These are phyloP conservation scores for Dothistroma septosporum DNA, from an alignment of 2,329 filamentous ascomycete species.

Conservation along the genomic window DNA sequence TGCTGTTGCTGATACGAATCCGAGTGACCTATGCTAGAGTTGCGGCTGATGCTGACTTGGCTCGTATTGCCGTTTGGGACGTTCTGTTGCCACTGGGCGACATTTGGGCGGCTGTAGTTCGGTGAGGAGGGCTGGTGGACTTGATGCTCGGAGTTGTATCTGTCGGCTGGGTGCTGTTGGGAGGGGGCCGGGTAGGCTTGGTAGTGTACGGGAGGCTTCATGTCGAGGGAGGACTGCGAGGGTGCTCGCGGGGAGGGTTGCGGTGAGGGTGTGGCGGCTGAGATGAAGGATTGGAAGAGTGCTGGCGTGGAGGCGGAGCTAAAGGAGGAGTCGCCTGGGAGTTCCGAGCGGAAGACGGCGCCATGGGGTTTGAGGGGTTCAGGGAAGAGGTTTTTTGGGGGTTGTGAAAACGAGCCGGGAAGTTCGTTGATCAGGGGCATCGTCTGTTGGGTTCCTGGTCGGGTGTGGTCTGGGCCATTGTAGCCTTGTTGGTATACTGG, in stretches of 20 bases:
- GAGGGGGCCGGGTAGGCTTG: constrained; percentile 16
- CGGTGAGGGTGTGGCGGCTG: constrained; percentile 12
- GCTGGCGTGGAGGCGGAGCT: not conserved
- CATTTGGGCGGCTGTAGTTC: not conserved
- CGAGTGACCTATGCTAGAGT: constrained; percentile 1
- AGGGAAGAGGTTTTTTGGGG: constrained; percentile 24
- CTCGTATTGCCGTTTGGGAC: constrained; percentile 2
- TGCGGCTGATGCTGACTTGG: constrained; percentile 6
- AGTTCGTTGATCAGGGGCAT: constrained; percentile 38
- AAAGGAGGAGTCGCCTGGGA: constrained; percentile 27
- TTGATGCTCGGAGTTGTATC: constrained; percentile 11
- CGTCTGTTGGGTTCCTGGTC: constrained; percentile 15
- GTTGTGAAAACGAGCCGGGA: constrained; percentile 38
- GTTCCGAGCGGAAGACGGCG: constrained; percentile 27
- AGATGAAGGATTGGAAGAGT: not conserved
- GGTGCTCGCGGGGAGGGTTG: constrained; percentile 18
- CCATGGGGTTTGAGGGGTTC: constrained; percentile 21
- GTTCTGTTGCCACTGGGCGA: constrained; percentile 22
- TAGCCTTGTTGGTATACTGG: constrained; percentile 29
- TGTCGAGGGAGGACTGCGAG: constrained; percentile 8
- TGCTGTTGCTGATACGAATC: not conserved
- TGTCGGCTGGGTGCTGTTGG: constrained; percentile 14
- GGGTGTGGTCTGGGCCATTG: constrained; percentile 22
- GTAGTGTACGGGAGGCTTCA: constrained; percentile 11
- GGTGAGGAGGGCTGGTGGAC: constrained; percentile 1